phyloP scores from a whole-genome alignment of 768 basidiomycete genomes.

The Mycena maculata region DNA sequence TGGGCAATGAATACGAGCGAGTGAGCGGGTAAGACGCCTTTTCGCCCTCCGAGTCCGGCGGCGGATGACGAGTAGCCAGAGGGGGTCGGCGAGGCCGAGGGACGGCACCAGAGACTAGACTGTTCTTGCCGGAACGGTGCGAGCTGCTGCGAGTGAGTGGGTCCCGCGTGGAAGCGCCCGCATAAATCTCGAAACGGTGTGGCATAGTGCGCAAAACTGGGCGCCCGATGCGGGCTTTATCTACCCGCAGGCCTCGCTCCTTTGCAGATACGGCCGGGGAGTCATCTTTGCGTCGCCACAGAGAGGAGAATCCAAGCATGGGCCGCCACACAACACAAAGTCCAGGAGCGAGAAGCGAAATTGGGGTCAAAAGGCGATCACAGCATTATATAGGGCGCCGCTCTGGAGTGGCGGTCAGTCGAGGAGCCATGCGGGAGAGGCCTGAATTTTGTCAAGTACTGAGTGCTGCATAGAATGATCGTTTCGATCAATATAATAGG shows the following conservation, averaged over 20 bases:
- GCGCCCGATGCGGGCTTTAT: constrained; percentile 27
- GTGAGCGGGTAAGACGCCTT: constrained; percentile 29
- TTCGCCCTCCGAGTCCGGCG: constrained; percentile 6
- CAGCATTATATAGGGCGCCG: constrained; percentile 26
- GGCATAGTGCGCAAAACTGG: constrained; percentile 29
- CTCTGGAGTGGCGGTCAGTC: constrained; percentile 14
- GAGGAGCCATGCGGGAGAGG: constrained; percentile 17
- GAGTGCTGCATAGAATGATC: constrained; percentile 18
- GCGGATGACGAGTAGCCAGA: background rate
- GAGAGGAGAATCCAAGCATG: constrained; percentile 20
- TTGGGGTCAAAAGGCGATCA: constrained; percentile 9
- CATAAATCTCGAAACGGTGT: constrained; percentile 33
- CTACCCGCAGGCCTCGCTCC: constrained; percentile 14
- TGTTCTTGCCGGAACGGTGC: constrained; percentile 17
- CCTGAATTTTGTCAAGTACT: constrained; percentile 4
- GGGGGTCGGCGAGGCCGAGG: background rate
- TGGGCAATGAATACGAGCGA: constrained; percentile 33
- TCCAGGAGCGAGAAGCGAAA: background rate
- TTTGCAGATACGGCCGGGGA: background rate
- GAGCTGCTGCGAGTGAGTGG: constrained; percentile 12
- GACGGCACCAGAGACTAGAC: background rate
- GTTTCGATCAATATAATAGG: constrained; percentile 15
- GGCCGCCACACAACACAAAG: background rate
- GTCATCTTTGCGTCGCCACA: constrained; percentile 18
- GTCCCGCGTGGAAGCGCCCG: constrained; percentile 8